These are phyloP conservation scores for Chlorella variabilis DNA, from an alignment of 163 green algal species.

Conservation along the genomic window DNA sequence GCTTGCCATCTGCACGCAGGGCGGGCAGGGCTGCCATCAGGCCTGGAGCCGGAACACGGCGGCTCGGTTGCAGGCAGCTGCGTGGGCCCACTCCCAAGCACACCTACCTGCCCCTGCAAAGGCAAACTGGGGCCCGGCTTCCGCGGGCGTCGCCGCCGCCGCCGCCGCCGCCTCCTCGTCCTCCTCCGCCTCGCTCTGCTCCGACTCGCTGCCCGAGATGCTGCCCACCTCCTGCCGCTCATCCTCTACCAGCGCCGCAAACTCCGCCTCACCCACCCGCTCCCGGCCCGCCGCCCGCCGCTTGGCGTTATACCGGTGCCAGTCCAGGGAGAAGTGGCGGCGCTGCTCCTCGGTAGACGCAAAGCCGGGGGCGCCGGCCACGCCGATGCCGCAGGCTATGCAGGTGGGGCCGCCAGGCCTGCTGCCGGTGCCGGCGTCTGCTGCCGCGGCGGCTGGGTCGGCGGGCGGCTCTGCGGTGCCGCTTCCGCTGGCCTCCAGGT, in stretches of 20 bases:
- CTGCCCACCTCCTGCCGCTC: constrained; percentile 50
- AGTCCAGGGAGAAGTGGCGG: constrained; percentile 85
- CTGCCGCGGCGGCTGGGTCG: neutral
- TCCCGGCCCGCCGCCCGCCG: constrained; percentile 58
- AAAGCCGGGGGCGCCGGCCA: constrained; percentile 56
- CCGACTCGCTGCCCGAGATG: constrained; percentile 50
- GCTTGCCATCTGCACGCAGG: constrained; percentile 61
- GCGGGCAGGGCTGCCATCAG: too few species aligned
- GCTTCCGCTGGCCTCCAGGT: neutral
- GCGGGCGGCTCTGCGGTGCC: neutral
- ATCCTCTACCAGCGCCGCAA: constrained; percentile 66
- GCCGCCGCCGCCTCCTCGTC: constrained; percentile 47
- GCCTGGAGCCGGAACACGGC: too few species aligned
- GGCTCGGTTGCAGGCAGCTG: neutral
- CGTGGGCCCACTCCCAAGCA: neutral
- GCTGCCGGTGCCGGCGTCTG: neutral
- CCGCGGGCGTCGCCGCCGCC: neutral
- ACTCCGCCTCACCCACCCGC: constrained; percentile 67
- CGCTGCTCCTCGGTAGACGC: constrained; percentile 70
- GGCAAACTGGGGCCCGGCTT: constrained; percentile 37
- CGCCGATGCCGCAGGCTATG: constrained; percentile 71
- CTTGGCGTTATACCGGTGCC: constrained; percentile 89
- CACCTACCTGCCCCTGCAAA: constrained; percentile 35
- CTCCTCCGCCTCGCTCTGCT: constrained; percentile 46
- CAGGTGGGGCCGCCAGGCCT: constrained; percentile 63